Conservation (phyloP, 2,329 filamentous ascomycete species). For the Alternaria rosae region DNA sequence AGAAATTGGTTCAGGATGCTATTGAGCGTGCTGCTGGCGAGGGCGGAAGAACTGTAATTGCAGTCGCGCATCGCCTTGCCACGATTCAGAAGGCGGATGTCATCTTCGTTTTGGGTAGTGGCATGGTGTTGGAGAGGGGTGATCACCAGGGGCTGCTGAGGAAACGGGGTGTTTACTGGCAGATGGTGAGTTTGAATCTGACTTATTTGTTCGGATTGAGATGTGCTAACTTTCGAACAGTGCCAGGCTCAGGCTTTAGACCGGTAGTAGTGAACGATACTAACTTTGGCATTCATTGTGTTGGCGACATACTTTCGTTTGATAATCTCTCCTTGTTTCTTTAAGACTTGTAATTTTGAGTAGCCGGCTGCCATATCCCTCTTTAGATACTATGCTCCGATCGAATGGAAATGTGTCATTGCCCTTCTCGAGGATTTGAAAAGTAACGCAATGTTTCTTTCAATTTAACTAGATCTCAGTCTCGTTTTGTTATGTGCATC, state of each 20-base stretch:
- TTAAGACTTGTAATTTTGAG: not conserved
- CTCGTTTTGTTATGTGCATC: not conserved
- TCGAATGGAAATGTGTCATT: too few species aligned
- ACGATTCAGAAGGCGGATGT: conserved; percentile 50
- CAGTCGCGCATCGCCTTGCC: conserved; percentile 48
- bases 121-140: conserved; percentile 44
- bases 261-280: conserved; percentile 17
- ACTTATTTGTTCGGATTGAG: rapidly evolving
- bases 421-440: not conserved
- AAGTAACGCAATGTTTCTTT: not conserved
- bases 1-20: conserved; percentile 45
- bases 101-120: conserved; percentile 48
- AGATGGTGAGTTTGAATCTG: conserved; percentile 38
- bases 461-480: not conserved
- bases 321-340: not conserved
- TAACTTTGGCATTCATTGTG: not conserved
- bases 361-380: not conserved
- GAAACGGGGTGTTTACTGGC: conserved; percentile 44
- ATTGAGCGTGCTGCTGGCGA: conserved; percentile 44
- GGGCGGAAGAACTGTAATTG: conserved; percentile 38
- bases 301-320: rapidly evolving
- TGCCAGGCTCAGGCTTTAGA: conserved; percentile 51
- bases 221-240: conserved; percentile 18
- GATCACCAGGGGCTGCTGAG: conserved; percentile 41
- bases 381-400: not conserved